Percentiles rank a stretch among this genome's conserved stretches.
phyloP scores from a whole-genome alignment of 2,329 filamentous ascomycete species.

The Chaetomium sp. region DNA sequence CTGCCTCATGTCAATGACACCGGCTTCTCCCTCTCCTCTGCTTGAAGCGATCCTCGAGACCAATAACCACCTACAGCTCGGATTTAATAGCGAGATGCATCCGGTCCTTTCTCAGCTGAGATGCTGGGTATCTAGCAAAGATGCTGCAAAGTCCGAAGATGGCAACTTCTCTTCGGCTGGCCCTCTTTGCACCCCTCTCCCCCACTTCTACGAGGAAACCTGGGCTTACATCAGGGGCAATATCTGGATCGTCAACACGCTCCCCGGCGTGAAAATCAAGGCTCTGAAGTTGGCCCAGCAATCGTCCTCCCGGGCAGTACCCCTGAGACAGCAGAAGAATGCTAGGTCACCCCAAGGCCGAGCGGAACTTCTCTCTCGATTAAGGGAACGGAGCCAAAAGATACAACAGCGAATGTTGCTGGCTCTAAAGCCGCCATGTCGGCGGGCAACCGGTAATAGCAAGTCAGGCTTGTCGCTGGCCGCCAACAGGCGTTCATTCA shows the following conservation, averaged over 20 bases:
- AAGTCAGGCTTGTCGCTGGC: not conserved
- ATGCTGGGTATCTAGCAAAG: not conserved
- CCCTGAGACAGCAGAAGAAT: not conserved
- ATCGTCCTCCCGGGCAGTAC: not conserved
- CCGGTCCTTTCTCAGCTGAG: not conserved
- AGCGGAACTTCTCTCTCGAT: not conserved
- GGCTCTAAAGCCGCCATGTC: not conserved
- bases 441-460: not conserved
- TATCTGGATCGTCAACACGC: not conserved
- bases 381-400: not conserved
- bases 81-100: not conserved
- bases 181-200: not conserved
- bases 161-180: not conserved
- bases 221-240: slow-evolving; percentile 16
- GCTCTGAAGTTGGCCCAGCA: slow-evolving; percentile 11
- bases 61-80: not conserved
- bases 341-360: not conserved
- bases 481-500: not conserved
- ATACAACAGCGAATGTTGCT: not conserved
- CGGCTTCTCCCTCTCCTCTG: not conserved
- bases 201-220: slow-evolving; percentile 19
- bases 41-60: not conserved
- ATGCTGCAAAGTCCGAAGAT: not conserved
- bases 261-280: not conserved
- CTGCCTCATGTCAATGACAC: not conserved